Evolutionary conservation across 257 asterid species (phyloP), one percentile per base, ranked within the genome.

Genomic region (Jaltomata sinuosa): DNA sequence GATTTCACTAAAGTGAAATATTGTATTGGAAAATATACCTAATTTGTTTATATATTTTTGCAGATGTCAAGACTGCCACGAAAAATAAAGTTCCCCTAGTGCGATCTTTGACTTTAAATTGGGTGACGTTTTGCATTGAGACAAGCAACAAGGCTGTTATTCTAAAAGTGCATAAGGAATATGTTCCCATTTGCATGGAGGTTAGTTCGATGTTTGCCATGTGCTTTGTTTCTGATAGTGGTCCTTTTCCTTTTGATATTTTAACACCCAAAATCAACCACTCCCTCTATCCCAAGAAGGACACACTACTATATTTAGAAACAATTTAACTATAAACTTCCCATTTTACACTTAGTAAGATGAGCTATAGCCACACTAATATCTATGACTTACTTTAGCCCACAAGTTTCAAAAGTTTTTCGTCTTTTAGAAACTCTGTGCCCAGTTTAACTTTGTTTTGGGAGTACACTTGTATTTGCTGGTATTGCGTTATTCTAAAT

Each of bases 81-180:
- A 97, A 97, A 89, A 95, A 97, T 86, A 97, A 97, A 88, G 99
- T 97, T 88, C 99, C 99, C 77, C 98, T 95, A 79, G 99, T 97
- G 57, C 90, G 99, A 84, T 97, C 99, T 25, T 86, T 89, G 92
- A 91, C 99, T 40, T 87, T 97, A 89, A 97, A 89, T 89, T 97
- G 99, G 99, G 94, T 95, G 82, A 94, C 98, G n/a, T 92, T 87
- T 91, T 97, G 99, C 88, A 97, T 97, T 81, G 99, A 97, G 88
- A 94, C 98, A 21, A 95, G 98, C 89, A 95, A 89, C 89, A 95
- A 92, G 91, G 97, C 94, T 85, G 88, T 89, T 72, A 90, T 97
- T 85, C 94, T 97, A 69, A 97, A 95, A 88, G 96, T 87, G 86
- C 99, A 95, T 86, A 97, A 97, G 95, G 99, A 97, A 86, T 97